Conservation (phyloP, 768 basidiomycete genomes). For the Leccinum variicolor region DNA sequence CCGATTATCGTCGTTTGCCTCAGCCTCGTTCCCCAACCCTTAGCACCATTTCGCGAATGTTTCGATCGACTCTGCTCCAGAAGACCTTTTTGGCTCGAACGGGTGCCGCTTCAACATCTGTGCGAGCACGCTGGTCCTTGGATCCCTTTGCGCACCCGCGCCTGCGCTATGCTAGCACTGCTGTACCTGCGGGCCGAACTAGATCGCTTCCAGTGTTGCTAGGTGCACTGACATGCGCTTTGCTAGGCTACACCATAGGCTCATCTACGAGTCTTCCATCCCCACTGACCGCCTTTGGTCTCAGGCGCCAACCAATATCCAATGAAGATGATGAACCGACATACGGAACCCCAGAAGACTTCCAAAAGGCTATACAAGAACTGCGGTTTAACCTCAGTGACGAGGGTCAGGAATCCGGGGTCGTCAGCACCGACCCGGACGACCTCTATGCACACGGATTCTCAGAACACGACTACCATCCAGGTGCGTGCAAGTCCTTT, state of each 20-base stretch:
- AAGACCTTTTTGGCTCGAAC: constrained; percentile 1
- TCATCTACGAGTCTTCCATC: constrained; percentile 4
- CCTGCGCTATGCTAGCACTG: constrained; percentile 10
- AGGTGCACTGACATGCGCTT: constrained; percentile 16
- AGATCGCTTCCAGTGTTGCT: constrained; percentile 8
- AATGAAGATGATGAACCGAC: constrained; percentile 18
- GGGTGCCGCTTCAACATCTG: neutral
- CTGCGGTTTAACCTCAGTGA: constrained; percentile 37
- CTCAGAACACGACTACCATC: constrained; percentile 49
- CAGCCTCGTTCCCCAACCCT: neutral
- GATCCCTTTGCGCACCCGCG: neutral
- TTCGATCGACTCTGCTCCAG: constrained; percentile 10
- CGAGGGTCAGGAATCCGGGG: neutral
- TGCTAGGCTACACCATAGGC: constrained; percentile 26
- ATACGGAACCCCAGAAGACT: constrained; percentile 54
- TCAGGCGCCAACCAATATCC: neutral
- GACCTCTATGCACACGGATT: constrained; percentile 54
- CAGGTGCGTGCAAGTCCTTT: constrained; percentile 34
- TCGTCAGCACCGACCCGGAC: constrained; percentile 49
- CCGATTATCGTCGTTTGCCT: neutral
- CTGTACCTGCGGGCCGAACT: neutral
- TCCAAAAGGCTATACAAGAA: constrained; percentile 49
- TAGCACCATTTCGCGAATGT: constrained; percentile 5
- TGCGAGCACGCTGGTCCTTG: neutral
- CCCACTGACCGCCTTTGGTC: constrained; percentile 1